phyloP scores from a whole-genome alignment of 2,329 filamentous ascomycete species.

The Aspergillus spinulosporus region DNA sequence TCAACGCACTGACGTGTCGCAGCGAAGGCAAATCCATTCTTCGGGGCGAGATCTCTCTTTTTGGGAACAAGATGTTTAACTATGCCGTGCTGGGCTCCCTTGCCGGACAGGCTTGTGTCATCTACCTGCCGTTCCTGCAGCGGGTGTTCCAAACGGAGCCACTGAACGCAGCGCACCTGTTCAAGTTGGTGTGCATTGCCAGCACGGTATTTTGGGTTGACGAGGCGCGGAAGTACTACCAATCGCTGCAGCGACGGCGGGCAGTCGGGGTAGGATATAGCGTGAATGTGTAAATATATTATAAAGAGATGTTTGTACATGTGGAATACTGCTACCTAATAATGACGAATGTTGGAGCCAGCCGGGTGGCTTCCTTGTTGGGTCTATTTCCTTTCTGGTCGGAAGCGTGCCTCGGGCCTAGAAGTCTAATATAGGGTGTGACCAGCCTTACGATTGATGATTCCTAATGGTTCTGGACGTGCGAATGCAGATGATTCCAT shows the following conservation, averaged over 20 bases:
- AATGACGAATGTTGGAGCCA: constrained; percentile 2
- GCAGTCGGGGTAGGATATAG: constrained; percentile 43
- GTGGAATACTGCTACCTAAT: constrained; percentile 2
- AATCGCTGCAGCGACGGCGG: constrained; percentile 32
- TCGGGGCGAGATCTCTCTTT: constrained; percentile 77
- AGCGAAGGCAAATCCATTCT: constrained; percentile 88
- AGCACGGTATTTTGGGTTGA: constrained; percentile 96
- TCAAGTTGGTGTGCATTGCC: constrained; percentile 70
- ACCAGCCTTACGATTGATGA: too few species aligned
- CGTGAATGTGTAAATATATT: constrained; percentile 37
- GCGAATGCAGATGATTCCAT: too few species aligned
- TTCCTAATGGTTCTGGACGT: too few species aligned
- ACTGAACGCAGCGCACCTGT: constrained; percentile 70
- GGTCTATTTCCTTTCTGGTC: too few species aligned
- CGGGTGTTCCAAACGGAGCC: constrained; percentile 95
- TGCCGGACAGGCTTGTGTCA: constrained; percentile 82
- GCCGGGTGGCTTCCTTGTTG: neutral
- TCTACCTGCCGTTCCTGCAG: constrained; percentile 93
- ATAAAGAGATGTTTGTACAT: constrained; percentile 3
- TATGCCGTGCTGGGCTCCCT: constrained; percentile 87
- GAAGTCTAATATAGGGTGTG: too few species aligned
- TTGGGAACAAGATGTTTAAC: constrained; percentile 92
- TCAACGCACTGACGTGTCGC: constrained; percentile 92
- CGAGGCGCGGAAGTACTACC: constrained; percentile 75
- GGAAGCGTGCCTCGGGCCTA: too few species aligned